Evolutionary conservation across 108 stramenopile species (phyloP).

Genomic region (Epithemia pelagica): DNA sequence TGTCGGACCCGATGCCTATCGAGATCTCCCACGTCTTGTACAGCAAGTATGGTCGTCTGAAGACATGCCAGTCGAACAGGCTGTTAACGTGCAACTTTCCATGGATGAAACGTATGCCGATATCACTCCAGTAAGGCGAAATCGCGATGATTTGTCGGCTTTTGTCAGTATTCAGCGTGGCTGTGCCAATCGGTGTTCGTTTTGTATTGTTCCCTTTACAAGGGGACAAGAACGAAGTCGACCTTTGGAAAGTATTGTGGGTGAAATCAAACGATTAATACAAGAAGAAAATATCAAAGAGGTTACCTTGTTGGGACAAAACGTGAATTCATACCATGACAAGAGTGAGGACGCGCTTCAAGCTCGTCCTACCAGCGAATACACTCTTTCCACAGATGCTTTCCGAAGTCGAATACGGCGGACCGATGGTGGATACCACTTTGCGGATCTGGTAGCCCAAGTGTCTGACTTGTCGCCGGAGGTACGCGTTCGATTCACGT

Average conservation of each 20-base stretch:
- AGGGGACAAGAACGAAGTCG: constrained; percentile 90
- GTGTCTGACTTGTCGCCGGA: constrained; percentile 85
- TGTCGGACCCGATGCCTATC: constrained; percentile 97
- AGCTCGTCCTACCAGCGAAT: constrained; percentile 29
- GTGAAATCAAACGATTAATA: constrained; percentile 65
- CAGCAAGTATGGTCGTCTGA: constrained; percentile 29
- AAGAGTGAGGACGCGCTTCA: constrained; percentile 32
- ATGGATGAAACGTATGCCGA: constrained; percentile 97
- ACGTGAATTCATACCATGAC: constrained; percentile 98
- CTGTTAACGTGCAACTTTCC: constrained; percentile 87
- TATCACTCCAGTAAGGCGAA: constrained; percentile 80
- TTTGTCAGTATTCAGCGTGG: constrained; percentile 97
- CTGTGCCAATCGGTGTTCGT: constrained; percentile 96
- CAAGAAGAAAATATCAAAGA: constrained; percentile 86
- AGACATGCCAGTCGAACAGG: constrained; percentile 13
- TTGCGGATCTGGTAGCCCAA: constrained; percentile 89
- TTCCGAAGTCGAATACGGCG: constrained; percentile 77
- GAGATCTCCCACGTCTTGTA: constrained; percentile 90
- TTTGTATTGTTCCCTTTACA: constrained; percentile 98
- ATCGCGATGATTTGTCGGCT: constrained; percentile 47
- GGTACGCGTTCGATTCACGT: constrained; percentile 93
- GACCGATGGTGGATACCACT: constrained; percentile 79
- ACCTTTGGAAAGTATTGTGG: constrained; percentile 79
- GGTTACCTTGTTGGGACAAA: constrained; percentile 93
- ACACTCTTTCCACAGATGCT: constrained; percentile 73